Base-by-base conservation (phyloP, 306 rosid species). In the Pachyrhizus erosus region DNA sequence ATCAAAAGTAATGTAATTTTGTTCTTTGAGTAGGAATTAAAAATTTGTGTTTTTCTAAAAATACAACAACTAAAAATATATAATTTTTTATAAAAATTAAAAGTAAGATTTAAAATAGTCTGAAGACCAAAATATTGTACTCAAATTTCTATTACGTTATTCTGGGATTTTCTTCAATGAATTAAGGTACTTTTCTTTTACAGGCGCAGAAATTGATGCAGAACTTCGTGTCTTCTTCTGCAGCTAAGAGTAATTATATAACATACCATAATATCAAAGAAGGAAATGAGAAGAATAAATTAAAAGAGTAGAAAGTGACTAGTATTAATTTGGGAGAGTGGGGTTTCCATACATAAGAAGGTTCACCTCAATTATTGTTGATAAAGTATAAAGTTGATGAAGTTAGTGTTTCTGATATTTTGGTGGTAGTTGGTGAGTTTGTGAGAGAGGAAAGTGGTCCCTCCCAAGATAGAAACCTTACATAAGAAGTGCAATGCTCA, bases 301-400 rank as follows among this genome's bases (percentile, higher is more conserved):
- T 0, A 39, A 26, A 76, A 15, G 24, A 23, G 23, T 4, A 14
- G 34, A 74, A 49, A 51, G 73, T 27, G 0, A 1, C 0, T 18
- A 14, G 29, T 14, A 34, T 67, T 15, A 17, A 51, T 23, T 37
- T 52, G 5, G 15, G 13, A 15, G 24, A 57, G 70, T 57, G 71
- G 18, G 10, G 65, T 77, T 77, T 20, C 39, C 34, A 64, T 65
- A 31, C 21, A 62, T 18, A 83, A 15, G 33, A 74, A 70, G 14
- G 9, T 57, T 77, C 55, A 75, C 54, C 88, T 85, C 91, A 86
- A 85, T 87, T 85, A 89, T 87, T 87, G 86, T 82, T 48, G 79
- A 27, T 81, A 84, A 75, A 85, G 85, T 61, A 58, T 57, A 87
- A 88, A 89, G 92, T 62, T 75, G 4, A 37, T 37, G 42, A 37